Evolutionary conservation across 2,329 filamentous ascomycete species (phyloP), one percentile per base, ranked within the genome.

Genomic region (Aureobasidium subglaciale): DNA sequence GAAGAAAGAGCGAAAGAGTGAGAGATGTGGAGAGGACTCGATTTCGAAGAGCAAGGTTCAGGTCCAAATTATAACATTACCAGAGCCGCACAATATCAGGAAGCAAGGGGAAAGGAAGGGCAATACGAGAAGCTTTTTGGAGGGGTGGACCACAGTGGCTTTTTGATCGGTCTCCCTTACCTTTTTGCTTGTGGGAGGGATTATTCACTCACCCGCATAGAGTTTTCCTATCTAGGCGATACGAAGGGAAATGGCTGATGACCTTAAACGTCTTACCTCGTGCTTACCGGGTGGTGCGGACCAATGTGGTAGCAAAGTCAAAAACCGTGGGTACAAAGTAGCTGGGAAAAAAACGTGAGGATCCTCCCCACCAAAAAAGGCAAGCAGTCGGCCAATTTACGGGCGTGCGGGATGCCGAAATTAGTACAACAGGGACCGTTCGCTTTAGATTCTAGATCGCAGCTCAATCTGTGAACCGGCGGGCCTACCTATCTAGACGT

Each of bases 121-220:
- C 6, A 37, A 27, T 49, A 49, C 45, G 45, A 49, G 45, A 27
- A n/a, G 18, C 5, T 29, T 43, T 18, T 29, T 10, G 8, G 13
- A 25, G n/a, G 27, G 27, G 45, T 49, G 45, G 30, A 48, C 29
- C 41, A 16, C 20, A 20, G 40, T 49, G 45, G 45, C 30, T 46
- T 49, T 49, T 46, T 45, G 43, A 18, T n/a, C 15, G 11, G n/a
- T 42, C 29, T 48, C 29, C 43, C 43, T 48, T 34, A n/a, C 43
- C 16, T 29, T 22, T 30, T 15, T 20, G 16, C 7, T 34, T 22
- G 9, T 16, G 13, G 16, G n/a, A n/a, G n/a, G n/a, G n/a, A n/a
- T 32, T 30, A 24, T 32, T 18, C 27, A 20, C 27, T 20, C 18
- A 48, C 13, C 15, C 13, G 16, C 16, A 49, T 22, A 37, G 32